Evolutionary conservation across 2,329 filamentous ascomycete genomes (phyloP).

Genomic region (Xylariaceae sp.): DNA sequence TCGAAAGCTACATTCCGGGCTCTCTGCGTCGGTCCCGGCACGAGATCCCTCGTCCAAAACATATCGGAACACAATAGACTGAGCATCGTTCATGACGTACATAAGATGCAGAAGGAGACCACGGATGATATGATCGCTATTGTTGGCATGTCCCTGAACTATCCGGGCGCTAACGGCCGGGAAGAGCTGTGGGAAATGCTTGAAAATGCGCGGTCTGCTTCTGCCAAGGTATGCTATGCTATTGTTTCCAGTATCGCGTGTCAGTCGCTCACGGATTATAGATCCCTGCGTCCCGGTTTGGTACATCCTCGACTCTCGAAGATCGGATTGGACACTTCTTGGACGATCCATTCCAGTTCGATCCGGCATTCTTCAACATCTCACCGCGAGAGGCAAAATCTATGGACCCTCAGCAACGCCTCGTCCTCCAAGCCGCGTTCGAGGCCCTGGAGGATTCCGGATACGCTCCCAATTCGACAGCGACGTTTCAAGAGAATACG

Average conservation of each 20-base stretch:
- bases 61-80: not conserved
- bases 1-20: not conserved
- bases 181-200: constrained; percentile 13
- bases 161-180: constrained; percentile 5
- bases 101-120: not conserved
- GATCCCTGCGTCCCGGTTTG: constrained; percentile 15
- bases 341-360: constrained; percentile 16
- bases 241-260: too few species aligned
- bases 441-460: constrained; percentile 22
- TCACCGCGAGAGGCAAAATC: constrained; percentile 19
- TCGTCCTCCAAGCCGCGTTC: constrained; percentile 15
- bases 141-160: constrained; percentile 13
- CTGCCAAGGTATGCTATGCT: constrained; percentile 7
- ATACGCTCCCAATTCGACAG: constrained; percentile 23
- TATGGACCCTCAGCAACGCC: constrained; percentile 22
- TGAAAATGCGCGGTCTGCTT: constrained; percentile 8
- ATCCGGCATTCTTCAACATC: constrained; percentile 16
- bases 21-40: constrained; percentile 3
- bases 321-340: constrained; percentile 15
- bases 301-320: constrained; percentile 1
- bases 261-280: not conserved
- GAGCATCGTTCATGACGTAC: not conserved
- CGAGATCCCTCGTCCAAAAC: constrained; percentile 5
- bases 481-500: constrained; percentile 18
- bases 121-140: constrained; percentile 13